These are phyloP conservation scores for Spizellomyces punctatus DNA, from an alignment of 192 early-diverging fungal species.

Conservation along the genomic window DNA sequence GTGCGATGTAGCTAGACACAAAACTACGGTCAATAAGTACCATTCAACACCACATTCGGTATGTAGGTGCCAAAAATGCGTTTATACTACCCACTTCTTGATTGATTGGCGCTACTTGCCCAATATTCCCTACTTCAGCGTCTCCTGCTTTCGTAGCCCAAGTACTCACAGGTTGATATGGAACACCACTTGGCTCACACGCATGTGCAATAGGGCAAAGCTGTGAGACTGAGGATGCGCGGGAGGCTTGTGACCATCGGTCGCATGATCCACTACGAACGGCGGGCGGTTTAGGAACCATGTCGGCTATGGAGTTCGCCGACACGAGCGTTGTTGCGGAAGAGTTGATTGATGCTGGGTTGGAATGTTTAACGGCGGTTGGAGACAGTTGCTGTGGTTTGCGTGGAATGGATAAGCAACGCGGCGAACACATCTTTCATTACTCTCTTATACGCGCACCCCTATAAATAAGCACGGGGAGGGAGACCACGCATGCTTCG, in stretches of 20 bases:
- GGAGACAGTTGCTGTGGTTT: conserved; percentile 21
- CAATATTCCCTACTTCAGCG: background rate
- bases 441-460: conserved; percentile 12
- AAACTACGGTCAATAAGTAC: background rate
- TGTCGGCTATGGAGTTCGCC: background rate
- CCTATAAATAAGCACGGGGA: conserved; percentile 31
- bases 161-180: background rate
- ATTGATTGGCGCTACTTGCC: background rate
- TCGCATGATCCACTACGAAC: conserved; percentile 2
- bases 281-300: background rate
- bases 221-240: background rate
- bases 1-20: background rate
- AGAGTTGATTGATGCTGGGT: conserved; percentile 17
- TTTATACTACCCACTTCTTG: background rate
- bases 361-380: conserved; percentile 23
- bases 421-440: background rate
- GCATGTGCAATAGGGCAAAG: too few species aligned
- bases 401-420: background rate
- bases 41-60: background rate
- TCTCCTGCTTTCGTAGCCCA: background rate
- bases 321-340: background rate
- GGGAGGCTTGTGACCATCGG: background rate
- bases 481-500: conserved; percentile 35
- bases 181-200: too few species aligned
- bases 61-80: background rate